Base-by-base conservation (phyloP, 108 stramenopile genomes). In the Cyclotella distinguenda region DNA sequence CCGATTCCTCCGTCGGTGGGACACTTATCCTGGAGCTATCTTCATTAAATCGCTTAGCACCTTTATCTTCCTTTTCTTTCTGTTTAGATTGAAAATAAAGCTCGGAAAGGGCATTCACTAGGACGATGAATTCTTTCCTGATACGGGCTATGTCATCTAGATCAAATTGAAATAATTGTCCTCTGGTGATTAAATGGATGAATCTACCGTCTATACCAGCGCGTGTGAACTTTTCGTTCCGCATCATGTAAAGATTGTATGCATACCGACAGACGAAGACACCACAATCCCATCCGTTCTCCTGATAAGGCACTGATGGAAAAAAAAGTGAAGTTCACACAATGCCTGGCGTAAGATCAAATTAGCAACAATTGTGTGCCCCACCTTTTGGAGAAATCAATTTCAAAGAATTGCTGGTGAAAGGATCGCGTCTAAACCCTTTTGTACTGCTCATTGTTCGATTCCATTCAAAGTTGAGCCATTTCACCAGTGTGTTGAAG, bases 201-300 rank as follows among this genome's bases (percentile, higher is more conserved):
- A 60, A 68, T 10, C 45, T 66, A 30, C 79, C 54, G 1, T 43
- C 34, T 2, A 69, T 59, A 54, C 74, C 81, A 18, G 26, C 22
- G 18, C 27, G 35, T 0, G 79, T 82, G 50, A 88, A 86, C 10
- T 52, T 46, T 19, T 58, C 53, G 39, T 80, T 33, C 1, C 89
- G 73, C 51, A 86, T 74, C 32, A 72, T 45, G 64, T 75, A 93
- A 10, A 95, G 38, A 28, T 70, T 82, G 50, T 79, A 85, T 0
- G 91, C 89, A 49, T 95, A 95, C 8, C 89, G 81, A 48, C 89
- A 93, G 8, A 92, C 91, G 72, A 93, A 95, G 12, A 95, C 91
- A 3, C 94, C 94, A 63, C 94, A 93, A 78, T 95, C 94, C 47
- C 85, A 93, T 3, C 75, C 59, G 58, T 95, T 95, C 46, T 86